Conservation (phyloP, 129 eudicot species). For the Lactuca sativa region DNA sequence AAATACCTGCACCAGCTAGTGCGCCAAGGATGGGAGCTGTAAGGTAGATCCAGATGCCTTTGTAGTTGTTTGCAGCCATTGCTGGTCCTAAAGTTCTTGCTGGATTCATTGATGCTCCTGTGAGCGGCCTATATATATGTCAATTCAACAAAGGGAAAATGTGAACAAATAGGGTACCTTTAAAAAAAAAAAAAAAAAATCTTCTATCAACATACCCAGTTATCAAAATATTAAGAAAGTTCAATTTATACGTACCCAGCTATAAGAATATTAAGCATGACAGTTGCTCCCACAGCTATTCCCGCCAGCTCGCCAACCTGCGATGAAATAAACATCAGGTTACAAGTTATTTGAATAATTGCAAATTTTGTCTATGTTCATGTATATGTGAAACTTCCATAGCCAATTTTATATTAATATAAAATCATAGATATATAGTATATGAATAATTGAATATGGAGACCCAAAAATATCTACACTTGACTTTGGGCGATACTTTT, state of each 20-base stretch:
- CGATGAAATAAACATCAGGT: conserved; percentile 22
- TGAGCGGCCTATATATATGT: conserved; percentile 48
- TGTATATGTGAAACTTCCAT: neutral
- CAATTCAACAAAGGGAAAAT: too few species aligned
- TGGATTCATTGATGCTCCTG: conserved; percentile 96
- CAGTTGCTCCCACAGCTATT: conserved; percentile 95
- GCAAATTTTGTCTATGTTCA: neutral
- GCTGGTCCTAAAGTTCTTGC: conserved; percentile 92
- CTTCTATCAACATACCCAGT: too few species aligned
- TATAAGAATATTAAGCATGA: conserved; percentile 96
- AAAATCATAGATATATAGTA: too few species aligned
- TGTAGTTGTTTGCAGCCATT: conserved; percentile 79
- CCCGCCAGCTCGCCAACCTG: conserved; percentile 99
- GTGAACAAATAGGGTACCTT: neutral
- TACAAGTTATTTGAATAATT: neutral
- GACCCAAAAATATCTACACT: conserved; percentile 13
- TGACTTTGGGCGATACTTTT: conserved; percentile 5
- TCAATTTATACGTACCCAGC: conserved; percentile 61
- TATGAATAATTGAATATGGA: neutral
- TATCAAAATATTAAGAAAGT: neutral
- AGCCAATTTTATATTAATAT: neutral
- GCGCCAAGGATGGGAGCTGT: conserved; percentile 94
- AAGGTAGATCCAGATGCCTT: conserved; percentile 88
- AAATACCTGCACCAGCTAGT: conserved; percentile 80
- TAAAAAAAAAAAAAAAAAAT: too few species aligned